Evolutionary conservation across 1,139 yeast genomes (phyloP).

Genomic region (Meyerozyma smithsonii): DNA sequence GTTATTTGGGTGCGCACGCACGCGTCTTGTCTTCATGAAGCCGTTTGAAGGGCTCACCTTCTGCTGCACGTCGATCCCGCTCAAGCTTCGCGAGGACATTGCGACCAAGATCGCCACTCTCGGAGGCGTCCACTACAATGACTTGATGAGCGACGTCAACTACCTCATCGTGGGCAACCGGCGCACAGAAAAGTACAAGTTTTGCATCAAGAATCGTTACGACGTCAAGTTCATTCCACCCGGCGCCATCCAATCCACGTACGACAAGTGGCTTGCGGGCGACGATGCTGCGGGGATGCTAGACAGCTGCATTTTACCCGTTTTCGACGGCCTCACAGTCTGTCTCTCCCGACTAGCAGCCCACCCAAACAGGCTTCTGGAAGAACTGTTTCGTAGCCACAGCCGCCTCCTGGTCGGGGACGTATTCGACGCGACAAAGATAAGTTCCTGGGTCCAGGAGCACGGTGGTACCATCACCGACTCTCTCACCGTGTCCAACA

Average conservation of each 20-base stretch:
- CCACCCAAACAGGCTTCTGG: slow-evolving; percentile 19
- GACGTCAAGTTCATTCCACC: slow-evolving; percentile 57
- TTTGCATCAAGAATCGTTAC: slow-evolving; percentile 52
- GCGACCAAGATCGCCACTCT: slow-evolving; percentile 43
- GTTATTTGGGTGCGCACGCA: too few relatives aligned
- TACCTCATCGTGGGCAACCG: slow-evolving; percentile 65
- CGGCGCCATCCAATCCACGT: slow-evolving; percentile 39
- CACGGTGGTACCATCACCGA: slow-evolving; percentile 61
- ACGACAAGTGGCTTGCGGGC: slow-evolving; percentile 53
- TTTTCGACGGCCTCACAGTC: slow-evolving; percentile 44
- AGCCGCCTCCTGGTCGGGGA: slow-evolving; percentile 14
- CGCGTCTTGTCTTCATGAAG: slow-evolving; percentile 5
- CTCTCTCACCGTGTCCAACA: slow-evolving; percentile 47
- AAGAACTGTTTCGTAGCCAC: slow-evolving; percentile 8
- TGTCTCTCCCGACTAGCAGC: slow-evolving; percentile 49
- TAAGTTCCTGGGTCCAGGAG: slow-evolving; percentile 30
- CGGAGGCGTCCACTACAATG: slow-evolving; percentile 61
- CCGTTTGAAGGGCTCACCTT: slow-evolving; percentile 35
- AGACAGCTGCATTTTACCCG: slow-evolving; percentile 26
- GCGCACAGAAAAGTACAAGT: slow-evolving; percentile 64
- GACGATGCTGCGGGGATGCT: slow-evolving; percentile 24
- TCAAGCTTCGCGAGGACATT: slow-evolving; percentile 25
- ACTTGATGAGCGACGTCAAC: slow-evolving; percentile 64
- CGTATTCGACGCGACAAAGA: slow-evolving; percentile 15
- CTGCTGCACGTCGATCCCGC: slow-evolving; percentile 40